A percentile compares a stretch with the other conserved stretches of the same genome.
These are phyloP conservation scores for Penicillium hordei DNA, from an alignment of 2,329 filamentous ascomycete genomes.

Conservation along the genomic window DNA sequence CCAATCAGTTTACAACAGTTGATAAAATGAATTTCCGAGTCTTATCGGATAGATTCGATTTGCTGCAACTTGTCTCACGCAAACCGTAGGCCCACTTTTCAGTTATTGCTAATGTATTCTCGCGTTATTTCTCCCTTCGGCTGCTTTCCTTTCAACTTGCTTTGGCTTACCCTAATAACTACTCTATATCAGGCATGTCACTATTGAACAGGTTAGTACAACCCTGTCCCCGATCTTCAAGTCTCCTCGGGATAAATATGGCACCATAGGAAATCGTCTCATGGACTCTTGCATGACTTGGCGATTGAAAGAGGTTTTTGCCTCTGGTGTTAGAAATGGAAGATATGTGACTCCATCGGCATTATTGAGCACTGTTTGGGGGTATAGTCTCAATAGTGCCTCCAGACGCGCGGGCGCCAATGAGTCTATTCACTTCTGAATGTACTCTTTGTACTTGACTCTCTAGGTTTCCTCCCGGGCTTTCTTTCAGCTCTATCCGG, in stretches of 20 bases:
- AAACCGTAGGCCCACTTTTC: not conserved
- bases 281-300: not conserved
- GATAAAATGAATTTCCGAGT: no score
- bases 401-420: not conserved
- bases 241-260: not conserved
- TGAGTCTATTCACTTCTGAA: not conserved
- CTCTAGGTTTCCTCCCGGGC: not conserved
- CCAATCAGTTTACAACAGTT: not conserved
- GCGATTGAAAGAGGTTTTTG: not conserved
- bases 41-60: not conserved
- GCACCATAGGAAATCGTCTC: not conserved
- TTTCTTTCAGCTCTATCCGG: constrained; percentile 9
- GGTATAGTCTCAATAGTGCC: constrained; percentile 4
- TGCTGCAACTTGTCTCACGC: not conserved
- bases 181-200: not conserved
- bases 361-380: constrained; percentile 1
- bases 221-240: not conserved
- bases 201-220: not conserved
- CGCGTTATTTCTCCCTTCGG: not conserved
- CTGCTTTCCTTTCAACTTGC: not conserved
- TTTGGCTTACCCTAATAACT: not conserved
- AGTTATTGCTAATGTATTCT: no score
- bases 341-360: not conserved
- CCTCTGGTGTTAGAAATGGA: not conserved
- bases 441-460: not conserved